Conservation (phyloP, 257 asterid genomes). For the Primulina eburnea region DNA sequence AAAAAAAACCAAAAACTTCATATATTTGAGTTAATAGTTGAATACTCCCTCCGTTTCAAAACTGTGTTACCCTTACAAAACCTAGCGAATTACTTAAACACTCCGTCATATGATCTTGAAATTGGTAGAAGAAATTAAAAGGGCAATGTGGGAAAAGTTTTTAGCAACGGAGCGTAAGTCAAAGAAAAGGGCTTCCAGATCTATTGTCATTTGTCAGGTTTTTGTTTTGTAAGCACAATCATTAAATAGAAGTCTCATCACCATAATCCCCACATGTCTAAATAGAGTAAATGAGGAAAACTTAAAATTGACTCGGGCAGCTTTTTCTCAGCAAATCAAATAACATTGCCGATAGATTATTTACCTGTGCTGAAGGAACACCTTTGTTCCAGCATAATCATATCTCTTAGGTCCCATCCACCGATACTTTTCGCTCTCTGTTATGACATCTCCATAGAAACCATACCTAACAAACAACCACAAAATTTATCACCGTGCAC, state of each 20-base stretch:
- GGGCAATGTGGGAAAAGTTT: neutral
- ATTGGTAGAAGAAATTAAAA: neutral
- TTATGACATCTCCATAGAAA: conserved; percentile 95
- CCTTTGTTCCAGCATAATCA: conserved; percentile 97
- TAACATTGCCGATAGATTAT: conserved; percentile 25
- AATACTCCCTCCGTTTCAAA: neutral
- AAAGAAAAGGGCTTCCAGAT: conserved; percentile 22
- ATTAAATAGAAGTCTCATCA: conserved; percentile 10
- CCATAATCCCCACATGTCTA: neutral
- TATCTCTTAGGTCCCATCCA: conserved; percentile 99
- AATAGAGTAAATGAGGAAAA: conserved; percentile 13
- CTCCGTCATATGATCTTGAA: neutral
- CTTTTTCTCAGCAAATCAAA: conserved; percentile 13
- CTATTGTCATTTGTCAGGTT: neutral
- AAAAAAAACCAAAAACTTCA: neutral
- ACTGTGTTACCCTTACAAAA: neutral
- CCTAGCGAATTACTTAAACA: neutral
- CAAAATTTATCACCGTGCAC: conserved; percentile 19
- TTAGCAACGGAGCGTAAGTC: conserved; percentile 12
- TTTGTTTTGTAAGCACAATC: neutral
- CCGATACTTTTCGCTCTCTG: conserved; percentile 90
- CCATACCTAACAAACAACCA: conserved; percentile 63
- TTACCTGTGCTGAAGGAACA: conserved; percentile 93
- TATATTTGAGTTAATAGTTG: too few relatives aligned
- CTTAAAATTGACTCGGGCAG: neutral